Evolutionary conservation across 1,284 basidiomycete species (phyloP).

Genomic region (Rhodofomes roseus): DNA sequence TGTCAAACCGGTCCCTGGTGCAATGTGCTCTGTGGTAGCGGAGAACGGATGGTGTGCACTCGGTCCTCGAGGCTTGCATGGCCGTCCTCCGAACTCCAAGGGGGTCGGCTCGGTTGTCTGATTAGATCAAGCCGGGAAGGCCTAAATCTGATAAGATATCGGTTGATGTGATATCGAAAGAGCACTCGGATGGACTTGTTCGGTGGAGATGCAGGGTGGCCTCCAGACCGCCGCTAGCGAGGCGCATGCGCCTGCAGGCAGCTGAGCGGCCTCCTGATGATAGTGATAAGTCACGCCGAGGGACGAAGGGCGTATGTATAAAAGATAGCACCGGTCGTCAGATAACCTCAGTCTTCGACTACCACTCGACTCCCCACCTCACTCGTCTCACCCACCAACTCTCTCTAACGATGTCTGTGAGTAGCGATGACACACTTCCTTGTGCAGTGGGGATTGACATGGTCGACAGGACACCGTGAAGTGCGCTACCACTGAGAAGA

Average conservation of each 20-base stretch:
- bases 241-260: background rate
- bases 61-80: slow-evolving; percentile 1
- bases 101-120: background rate
- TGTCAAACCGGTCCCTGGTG: background rate
- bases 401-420: slow-evolving; percentile 1
- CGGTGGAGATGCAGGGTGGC: background rate
- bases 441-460: background rate
- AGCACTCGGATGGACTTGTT: background rate
- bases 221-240: background rate
- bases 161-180: background rate
- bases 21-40: background rate
- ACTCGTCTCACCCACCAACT: background rate
- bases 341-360: slow-evolving; percentile 4
- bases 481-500: slow-evolving; percentile 22
- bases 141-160: slow-evolving; percentile 7
- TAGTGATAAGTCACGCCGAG: background rate
- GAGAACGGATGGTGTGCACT: background rate
- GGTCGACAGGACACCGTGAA: slow-evolving; percentile 18
- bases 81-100: background rate
- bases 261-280: background rate
- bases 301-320: background rate
- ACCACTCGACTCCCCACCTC: background rate
- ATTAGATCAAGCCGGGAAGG: background rate
- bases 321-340: background rate
- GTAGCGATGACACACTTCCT: background rate